Conservation (phyloP, 805 yeast species). For the Ascoidea rubescens region DNA sequence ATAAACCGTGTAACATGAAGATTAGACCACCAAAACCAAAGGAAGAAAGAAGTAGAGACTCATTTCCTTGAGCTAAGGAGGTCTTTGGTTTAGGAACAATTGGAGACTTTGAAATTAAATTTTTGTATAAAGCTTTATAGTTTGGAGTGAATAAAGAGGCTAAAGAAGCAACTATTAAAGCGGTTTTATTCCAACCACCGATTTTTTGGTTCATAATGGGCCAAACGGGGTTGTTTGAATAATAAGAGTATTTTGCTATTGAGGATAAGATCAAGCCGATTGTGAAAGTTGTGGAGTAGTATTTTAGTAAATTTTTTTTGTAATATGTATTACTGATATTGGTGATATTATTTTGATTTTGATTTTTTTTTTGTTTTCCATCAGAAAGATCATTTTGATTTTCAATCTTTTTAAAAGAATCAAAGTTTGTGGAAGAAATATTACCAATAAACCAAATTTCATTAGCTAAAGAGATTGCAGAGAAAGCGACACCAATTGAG, state of each 20-base stretch:
- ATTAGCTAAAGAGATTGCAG: conserved; percentile 40
- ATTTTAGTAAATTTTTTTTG: conserved; percentile 17
- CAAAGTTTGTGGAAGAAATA: conserved; percentile 17
- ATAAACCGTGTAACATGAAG: conserved; percentile 57
- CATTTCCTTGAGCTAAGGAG: conserved; percentile 13
- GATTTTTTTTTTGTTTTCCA: conserved; percentile 3
- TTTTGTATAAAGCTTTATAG: conserved; percentile 10
- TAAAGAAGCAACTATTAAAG: conserved; percentile 46
- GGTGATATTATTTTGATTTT: conserved; percentile 2
- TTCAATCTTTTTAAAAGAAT: conserved; percentile 7
- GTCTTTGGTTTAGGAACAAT: not conserved
- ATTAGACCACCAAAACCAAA: conserved; percentile 67
- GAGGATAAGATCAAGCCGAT: conserved; percentile 66
- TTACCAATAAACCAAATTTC: conserved; percentile 32
- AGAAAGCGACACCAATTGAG: conserved; percentile 54
- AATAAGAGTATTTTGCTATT: conserved; percentile 58
- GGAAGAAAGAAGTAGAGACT: conserved; percentile 37
- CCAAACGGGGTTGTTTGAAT: conserved; percentile 92
- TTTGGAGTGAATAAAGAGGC: conserved; percentile 51
- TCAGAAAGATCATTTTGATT: not conserved
- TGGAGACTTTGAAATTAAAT: conserved; percentile 9
- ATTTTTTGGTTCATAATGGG: conserved; percentile 76
- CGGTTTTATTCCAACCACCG: conserved; percentile 76
- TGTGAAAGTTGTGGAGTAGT: conserved; percentile 39
- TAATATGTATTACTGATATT: conserved; percentile 16